A percentile compares a stretch with the other conserved stretches of the same genome.
Conservation (phyloP, 345 rosid species). For the Noccaea caerulescens region DNA sequence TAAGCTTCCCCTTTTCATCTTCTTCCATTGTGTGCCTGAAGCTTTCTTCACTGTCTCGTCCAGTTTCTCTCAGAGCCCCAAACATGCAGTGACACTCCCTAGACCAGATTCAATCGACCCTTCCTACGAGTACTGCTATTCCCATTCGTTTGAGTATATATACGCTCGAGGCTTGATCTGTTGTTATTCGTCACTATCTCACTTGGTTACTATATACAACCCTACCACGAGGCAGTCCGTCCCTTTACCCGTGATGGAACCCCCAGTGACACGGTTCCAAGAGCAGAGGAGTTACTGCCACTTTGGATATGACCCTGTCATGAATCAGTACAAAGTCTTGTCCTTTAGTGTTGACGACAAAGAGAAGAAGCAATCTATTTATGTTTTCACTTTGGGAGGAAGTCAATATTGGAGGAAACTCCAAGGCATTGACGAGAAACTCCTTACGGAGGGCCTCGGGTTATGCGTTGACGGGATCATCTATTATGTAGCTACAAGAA, state of each 20-base stretch:
- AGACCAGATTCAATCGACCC: too few relatives aligned
- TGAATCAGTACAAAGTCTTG: neutral
- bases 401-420: too few relatives aligned
- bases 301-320: conserved; percentile 6
- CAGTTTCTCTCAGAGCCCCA: neutral
- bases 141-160: neutral
- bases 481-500: neutral
- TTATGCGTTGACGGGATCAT: neutral
- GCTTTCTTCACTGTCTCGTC: neutral
- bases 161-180: conserved; percentile 1
- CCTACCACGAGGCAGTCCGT: neutral
- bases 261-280: neutral
- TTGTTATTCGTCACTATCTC: neutral
- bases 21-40: neutral
- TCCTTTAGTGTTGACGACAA: neutral
- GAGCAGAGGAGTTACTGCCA: neutral
- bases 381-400: too few relatives aligned
- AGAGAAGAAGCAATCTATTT: too few relatives aligned
- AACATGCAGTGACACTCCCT: neutral
- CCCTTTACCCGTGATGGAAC: neutral
- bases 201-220: neutral
- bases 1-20: neutral
- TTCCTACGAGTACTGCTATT: too few relatives aligned
- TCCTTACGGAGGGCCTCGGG: neutral
- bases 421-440: neutral